phyloP scores from a whole-genome alignment of 139 green algal genomes.

The Deuterostichococcus epilithicus region DNA sequence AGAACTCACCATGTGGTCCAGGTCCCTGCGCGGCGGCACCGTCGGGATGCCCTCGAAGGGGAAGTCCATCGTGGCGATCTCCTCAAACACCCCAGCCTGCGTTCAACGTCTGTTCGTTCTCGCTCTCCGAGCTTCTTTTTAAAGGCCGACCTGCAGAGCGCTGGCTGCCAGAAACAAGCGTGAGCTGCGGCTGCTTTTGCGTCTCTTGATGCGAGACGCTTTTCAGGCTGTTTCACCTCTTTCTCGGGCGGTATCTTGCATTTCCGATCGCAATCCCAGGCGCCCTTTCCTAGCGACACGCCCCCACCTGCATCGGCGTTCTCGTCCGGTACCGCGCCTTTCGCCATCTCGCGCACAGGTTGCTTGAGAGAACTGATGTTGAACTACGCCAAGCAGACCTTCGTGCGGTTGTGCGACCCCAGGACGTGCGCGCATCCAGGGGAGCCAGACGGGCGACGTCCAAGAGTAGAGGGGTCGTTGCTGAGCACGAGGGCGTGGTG shows the following conservation, averaged over 20 bases:
- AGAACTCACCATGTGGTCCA: constrained; percentile 65
- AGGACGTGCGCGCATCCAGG: too few species aligned
- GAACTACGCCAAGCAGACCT: too few species aligned
- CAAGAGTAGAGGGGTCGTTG: too few species aligned
- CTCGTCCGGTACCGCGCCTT: too few species aligned
- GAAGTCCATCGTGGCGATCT: constrained; percentile 90
- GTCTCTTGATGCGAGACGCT: not conserved
- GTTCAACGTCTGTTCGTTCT: not conserved
- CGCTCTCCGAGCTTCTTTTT: not conserved
- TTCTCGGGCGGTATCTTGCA: constrained; percentile 81
- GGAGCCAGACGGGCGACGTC: too few species aligned
- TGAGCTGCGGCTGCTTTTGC: not conserved
- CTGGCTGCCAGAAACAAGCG: not conserved
- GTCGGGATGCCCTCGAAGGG: constrained; percentile 90
- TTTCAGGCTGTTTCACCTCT: constrained; percentile 48
- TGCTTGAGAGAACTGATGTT: too few species aligned
- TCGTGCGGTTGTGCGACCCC: too few species aligned
- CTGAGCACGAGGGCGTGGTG: too few species aligned
- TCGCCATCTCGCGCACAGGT: too few species aligned
- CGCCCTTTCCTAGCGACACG: constrained; percentile 82
- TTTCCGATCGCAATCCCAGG: constrained; percentile 89
- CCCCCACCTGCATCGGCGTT: constrained; percentile 5
- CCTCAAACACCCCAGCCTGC: constrained; percentile 89
- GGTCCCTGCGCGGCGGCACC: constrained; percentile 84
- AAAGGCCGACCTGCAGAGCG: not conserved